phyloP scores from a whole-genome alignment of 495 filamentous ascomycete genomes.

The Penicillium macrosclerotiorum region DNA sequence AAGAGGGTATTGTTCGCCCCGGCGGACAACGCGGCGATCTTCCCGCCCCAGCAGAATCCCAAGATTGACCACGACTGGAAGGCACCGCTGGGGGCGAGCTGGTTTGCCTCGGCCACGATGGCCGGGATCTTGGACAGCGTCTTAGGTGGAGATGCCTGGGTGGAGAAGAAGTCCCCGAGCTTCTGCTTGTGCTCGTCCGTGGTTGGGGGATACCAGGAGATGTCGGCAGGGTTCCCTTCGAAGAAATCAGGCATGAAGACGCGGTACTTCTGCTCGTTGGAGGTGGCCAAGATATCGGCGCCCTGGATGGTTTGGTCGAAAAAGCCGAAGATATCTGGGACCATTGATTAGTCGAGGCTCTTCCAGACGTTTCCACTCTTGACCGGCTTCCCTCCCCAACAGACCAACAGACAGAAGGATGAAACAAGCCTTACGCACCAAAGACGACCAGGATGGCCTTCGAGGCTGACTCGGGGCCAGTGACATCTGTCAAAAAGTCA shows the following conservation, averaged over 20 bases:
- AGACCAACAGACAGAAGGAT: no score
- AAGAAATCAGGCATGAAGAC: constrained; percentile 62
- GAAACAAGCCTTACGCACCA: constrained; percentile 28
- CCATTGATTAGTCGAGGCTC: neutral
- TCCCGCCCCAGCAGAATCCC: constrained; percentile 96
- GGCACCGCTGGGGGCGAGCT: constrained; percentile 32
- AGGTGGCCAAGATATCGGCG: constrained; percentile 54
- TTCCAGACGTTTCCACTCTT: no score
- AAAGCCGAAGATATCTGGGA: constrained; percentile 55
- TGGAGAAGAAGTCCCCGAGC: constrained; percentile 74
- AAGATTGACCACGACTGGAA: constrained; percentile 81
- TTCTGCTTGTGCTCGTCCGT: constrained; percentile 76
- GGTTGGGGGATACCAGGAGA: constrained; percentile 67
- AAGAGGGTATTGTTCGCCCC: constrained; percentile 59
- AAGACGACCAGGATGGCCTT: constrained; percentile 55
- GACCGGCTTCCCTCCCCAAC: no score
- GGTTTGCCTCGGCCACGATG: constrained; percentile 55
- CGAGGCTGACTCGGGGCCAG: constrained; percentile 48
- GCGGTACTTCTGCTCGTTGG: constrained; percentile 48
- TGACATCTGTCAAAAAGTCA: constrained; percentile 41
- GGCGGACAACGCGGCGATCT: constrained; percentile 65
- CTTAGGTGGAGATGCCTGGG: constrained; percentile 59
- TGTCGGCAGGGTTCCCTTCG: constrained; percentile 46
- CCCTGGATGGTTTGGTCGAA: constrained; percentile 55
- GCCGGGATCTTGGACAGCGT: constrained; percentile 63